Base-by-base conservation (phyloP, 2,329 filamentous ascomycete species). In the Aspergillus alliaceus region DNA sequence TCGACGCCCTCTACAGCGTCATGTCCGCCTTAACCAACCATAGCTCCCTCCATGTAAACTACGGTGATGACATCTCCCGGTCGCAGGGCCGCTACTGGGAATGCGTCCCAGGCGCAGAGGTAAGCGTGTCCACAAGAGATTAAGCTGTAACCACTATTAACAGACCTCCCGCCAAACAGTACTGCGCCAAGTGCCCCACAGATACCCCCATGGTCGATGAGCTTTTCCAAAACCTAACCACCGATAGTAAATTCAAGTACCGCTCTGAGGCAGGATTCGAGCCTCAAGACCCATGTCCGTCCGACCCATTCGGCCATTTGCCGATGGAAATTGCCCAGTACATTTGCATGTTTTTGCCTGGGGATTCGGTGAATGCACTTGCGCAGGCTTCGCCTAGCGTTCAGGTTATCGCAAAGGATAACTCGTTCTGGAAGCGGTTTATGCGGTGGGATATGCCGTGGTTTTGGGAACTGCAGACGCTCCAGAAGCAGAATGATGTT, bases 11-110 rank as follows among this genome's bases (percentile, higher is more conserved):
- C 4, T 65, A 65, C 54, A 37, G 59, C 25, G 53, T 54, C 35
- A 61, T 64, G 63, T 58, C 51, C 3, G 34, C 51, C 7, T 20
- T 61, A 20, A 57, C 52, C 51, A 65, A 65, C 46, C 46, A 52
- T 15, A 60, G 58, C 2, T 59, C 63, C 2, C 24, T 65, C 25
- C 51, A 60, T 6, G 44, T 65, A n/a, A 58, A 40, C 42, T 65
- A 65, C 12, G 63, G 63, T 9, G 50, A 56, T 11, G 62, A 65
- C 37, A 50, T 64, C 15, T 31, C 37, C 14, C 58, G 54, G n/a
- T 59, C 63, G 3, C 63, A 65, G 27, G 62, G 63, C n/a, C 63
- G 61, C 37, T 64, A 64, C 32, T 65, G 63, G 63, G 62, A 64
- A 34, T 64, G 59, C 39, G 61, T 64, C 14, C 62, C 63, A 4